These are phyloP conservation scores for Boletus eberwhitei DNA, from an alignment of 768 basidiomycete genomes.

Conservation along the genomic window DNA sequence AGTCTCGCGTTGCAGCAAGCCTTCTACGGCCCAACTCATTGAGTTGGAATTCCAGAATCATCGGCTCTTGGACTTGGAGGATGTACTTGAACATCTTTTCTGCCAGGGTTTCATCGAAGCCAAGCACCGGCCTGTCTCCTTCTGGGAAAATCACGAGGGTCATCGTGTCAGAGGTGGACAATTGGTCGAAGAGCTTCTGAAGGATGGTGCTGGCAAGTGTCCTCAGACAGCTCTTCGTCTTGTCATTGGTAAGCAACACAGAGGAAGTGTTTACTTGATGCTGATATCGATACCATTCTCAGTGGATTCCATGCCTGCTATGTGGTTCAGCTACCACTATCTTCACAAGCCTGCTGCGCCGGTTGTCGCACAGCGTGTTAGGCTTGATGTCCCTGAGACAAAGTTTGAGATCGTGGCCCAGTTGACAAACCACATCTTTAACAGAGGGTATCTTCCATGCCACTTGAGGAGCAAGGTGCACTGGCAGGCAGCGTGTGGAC, in stretches of 20 bases:
- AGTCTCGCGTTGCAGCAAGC: constrained; percentile 40
- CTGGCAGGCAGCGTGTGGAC: constrained; percentile 41
- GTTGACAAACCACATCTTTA: constrained; percentile 47
- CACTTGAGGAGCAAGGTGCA: constrained; percentile 37
- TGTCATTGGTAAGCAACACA: constrained; percentile 39
- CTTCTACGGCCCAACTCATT: constrained; percentile 45
- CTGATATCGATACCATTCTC: not conserved
- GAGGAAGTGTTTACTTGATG: not conserved
- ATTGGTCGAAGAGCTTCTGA: constrained; percentile 35
- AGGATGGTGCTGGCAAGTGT: constrained; percentile 39
- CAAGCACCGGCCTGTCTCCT: constrained; percentile 38
- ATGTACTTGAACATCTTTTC: constrained; percentile 46
- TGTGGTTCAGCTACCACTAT: constrained; percentile 48
- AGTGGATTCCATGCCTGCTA: constrained; percentile 40
- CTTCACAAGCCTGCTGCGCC: constrained; percentile 30
- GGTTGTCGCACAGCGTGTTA: constrained; percentile 42
- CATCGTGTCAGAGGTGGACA: constrained; percentile 35
- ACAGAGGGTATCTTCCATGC: constrained; percentile 35
- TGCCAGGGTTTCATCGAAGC: constrained; percentile 46
- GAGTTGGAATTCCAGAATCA: constrained; percentile 42
- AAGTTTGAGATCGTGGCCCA: constrained; percentile 42
- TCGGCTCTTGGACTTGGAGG: constrained; percentile 43
- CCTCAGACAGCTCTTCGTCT: constrained; percentile 44
- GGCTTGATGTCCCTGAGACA: constrained; percentile 32
- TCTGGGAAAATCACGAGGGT: constrained; percentile 44